phyloP scores from a whole-genome alignment of 306 rosid species.

The Astragalus membranaceus region DNA sequence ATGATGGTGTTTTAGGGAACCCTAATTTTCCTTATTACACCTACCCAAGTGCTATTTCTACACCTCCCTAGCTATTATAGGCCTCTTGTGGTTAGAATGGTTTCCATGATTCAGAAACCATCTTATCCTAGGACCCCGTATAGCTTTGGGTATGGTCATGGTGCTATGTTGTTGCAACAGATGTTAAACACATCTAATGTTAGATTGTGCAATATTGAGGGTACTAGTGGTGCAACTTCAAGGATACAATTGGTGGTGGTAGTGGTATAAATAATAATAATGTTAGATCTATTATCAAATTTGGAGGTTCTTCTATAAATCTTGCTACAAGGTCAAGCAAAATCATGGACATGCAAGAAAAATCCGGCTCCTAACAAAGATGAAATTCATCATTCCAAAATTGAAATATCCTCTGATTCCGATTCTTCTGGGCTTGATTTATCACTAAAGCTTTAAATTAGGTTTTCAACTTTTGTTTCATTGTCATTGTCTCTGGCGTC shows the following conservation, averaged over 20 bases:
- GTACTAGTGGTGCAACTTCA: neutral
- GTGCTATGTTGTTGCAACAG: neutral
- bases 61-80: no score
- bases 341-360: neutral
- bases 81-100: no score
- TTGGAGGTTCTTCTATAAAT: no score
- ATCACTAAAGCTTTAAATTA: no score
- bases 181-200: neutral
- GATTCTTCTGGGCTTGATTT: no score
- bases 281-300: no score
- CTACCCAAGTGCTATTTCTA: slow-evolving; percentile 9
- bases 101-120: no score
- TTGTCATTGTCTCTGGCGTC: no score
- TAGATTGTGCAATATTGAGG: neutral
- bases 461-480: neutral
- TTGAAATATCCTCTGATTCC: neutral
- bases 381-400: neutral
- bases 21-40: slow-evolving; percentile 25
- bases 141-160: slow-evolving; percentile 10
- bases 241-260: no score
- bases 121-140: no score
- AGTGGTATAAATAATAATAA: no score
- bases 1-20: slow-evolving; percentile 6
- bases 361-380: neutral
- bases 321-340: neutral